phyloP scores from a whole-genome alignment of 2,329 filamentous ascomycete species.

The Neofusicoccum kwambonambiense region DNA sequence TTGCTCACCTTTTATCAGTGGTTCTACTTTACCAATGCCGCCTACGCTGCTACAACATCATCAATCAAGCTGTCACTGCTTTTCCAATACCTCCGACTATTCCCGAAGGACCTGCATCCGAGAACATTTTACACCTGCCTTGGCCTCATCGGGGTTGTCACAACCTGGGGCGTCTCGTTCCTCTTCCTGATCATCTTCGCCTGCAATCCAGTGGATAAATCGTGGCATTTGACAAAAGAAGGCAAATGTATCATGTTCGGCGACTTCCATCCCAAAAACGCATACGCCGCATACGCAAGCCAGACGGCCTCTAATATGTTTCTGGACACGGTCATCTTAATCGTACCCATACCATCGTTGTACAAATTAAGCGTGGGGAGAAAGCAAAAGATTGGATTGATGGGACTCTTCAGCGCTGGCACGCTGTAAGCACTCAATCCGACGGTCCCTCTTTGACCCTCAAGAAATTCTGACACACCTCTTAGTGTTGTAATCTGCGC shows the following conservation, averaged over 20 bases:
- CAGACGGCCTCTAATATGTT: constrained; percentile 35
- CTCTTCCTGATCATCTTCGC: constrained; percentile 32
- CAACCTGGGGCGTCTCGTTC: constrained; percentile 33
- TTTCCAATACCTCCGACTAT: constrained; percentile 38
- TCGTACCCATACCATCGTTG: constrained; percentile 34
- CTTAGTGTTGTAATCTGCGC: constrained; percentile 13
- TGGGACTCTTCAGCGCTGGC: constrained; percentile 23
- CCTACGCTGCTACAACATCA: constrained; percentile 32
- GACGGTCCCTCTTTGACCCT: not conserved
- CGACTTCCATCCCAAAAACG: constrained; percentile 28
- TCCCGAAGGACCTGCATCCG: constrained; percentile 21
- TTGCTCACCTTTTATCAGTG: constrained; percentile 23
- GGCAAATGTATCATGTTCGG: constrained; percentile 38
- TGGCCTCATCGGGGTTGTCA: constrained; percentile 25
- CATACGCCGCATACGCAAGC: constrained; percentile 31
- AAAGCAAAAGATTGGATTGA: constrained; percentile 31
- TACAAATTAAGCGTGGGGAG: constrained; percentile 29
- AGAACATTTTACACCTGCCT: constrained; percentile 25
- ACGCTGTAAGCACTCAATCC: not conserved
- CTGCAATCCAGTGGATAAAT: constrained; percentile 31
- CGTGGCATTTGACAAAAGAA: constrained; percentile 27
- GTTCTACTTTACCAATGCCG: constrained; percentile 32
- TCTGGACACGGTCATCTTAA: constrained; percentile 32
- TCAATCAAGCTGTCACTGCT: constrained; percentile 39
- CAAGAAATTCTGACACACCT: not conserved